A percentile compares a stretch with the other conserved stretches of the same genome.
These are phyloP conservation scores for Ophiostoma ulmi DNA, from an alignment of 2,329 filamentous ascomycete genomes.

Conservation along the genomic window DNA sequence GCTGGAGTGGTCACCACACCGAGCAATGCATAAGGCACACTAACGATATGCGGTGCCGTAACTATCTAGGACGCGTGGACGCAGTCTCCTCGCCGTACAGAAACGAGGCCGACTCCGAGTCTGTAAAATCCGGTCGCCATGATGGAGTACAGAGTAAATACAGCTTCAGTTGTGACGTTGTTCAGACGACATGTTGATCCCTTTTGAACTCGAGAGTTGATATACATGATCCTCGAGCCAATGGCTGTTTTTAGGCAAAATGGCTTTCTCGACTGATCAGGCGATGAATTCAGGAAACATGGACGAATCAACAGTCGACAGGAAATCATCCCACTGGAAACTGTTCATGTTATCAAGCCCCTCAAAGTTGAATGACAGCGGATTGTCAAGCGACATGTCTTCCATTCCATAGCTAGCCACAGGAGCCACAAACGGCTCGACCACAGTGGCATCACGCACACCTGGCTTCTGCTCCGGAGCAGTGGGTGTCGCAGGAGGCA, in stretches of 20 bases:
- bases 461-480: neutral
- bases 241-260: neutral
- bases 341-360: conserved; percentile 13
- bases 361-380: conserved; percentile 14
- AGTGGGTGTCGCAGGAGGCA: neutral
- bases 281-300: neutral
- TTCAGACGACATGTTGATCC: neutral
- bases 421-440: neutral
- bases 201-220: neutral
- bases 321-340: conserved; percentile 21
- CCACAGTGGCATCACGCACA: neutral
- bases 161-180: neutral
- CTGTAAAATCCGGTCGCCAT: neutral
- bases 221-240: neutral
- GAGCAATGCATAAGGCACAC: neutral
- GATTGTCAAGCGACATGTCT: neutral
- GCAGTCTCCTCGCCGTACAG: neutral
- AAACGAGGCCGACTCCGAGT: neutral
- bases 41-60: neutral
- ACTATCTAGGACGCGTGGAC: neutral
- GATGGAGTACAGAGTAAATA: neutral
- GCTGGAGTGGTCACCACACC: neutral
- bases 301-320: conserved; percentile 9
- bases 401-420: neutral
- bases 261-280: neutral